Evolutionary conservation across 75 land plant genomes (phyloP).

Genomic region (Pinus albicaulis): DNA sequence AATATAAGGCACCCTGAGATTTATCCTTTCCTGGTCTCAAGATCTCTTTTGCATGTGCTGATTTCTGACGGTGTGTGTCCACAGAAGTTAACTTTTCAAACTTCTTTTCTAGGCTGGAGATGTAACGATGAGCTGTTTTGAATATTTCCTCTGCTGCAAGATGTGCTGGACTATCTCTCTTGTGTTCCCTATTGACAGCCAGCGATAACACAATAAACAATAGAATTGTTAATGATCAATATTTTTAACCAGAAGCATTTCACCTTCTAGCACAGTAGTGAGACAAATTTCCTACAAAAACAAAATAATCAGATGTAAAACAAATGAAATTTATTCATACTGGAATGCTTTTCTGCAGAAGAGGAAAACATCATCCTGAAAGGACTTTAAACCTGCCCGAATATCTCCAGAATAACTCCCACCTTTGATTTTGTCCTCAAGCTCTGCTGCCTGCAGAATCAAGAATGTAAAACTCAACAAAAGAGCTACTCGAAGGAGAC

Average conservation of each 20-base stretch:
- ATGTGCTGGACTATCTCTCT: conserved; percentile 9
- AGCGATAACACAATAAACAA: not conserved
- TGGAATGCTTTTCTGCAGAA: conserved; percentile 77
- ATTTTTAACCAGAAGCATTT: too few species aligned
- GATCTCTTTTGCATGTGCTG: conserved; percentile 24
- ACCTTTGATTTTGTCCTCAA: conserved; percentile 67
- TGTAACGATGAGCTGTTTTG: conserved; percentile 6
- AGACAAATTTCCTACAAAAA: not conserved
- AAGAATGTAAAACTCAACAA: not conserved
- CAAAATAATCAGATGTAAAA: not conserved
- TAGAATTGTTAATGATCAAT: not conserved
- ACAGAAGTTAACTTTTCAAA: not conserved
- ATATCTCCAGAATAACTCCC: conserved; percentile 48
- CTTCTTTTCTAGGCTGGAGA: conserved; percentile 29
- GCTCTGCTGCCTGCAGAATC: conserved; percentile 43
- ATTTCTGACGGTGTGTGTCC: conserved; percentile 3
- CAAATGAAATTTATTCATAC: conserved; percentile 31
- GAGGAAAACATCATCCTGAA: conserved; percentile 67
- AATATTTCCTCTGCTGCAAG: conserved; percentile 1
- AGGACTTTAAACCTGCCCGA: conserved; percentile 23
- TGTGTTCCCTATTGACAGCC: not conserved
- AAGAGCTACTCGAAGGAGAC: not conserved
- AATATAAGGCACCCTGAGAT: conserved; percentile 19
- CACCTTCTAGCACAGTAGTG: not conserved
- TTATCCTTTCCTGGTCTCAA: conserved; percentile 30